Conservation (phyloP, 768 basidiomycete species). For the Dioszegia hungarica region DNA sequence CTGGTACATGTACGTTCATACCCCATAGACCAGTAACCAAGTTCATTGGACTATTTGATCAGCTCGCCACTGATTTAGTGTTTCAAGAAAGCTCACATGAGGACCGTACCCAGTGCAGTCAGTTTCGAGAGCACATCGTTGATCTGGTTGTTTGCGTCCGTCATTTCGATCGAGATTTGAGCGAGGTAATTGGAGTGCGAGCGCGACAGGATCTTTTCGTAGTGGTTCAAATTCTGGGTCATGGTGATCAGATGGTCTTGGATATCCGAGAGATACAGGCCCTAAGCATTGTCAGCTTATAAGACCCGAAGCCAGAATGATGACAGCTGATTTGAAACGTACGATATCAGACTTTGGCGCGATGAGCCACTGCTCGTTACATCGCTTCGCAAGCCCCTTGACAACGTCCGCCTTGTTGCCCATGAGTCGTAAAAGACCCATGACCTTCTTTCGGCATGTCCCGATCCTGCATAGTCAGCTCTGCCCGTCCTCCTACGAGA, state of each 20-base stretch:
- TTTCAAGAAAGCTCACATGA: conserved; percentile 63
- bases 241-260: conserved; percentile 99
- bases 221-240: conserved; percentile 99
- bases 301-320: neutral
- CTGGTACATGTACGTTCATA: conserved; percentile 96
- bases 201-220: conserved; percentile 97
- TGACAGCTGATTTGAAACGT: conserved; percentile 13
- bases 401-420: conserved; percentile 99
- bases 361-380: conserved; percentile 95
- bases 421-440: conserved; percentile 94
- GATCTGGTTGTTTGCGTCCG: conserved; percentile 99
- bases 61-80: neutral
- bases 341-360: conserved; percentile 97
- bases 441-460: conserved; percentile 97
- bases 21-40: conserved; percentile 95
- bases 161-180: conserved; percentile 99
- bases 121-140: conserved; percentile 97
- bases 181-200: conserved; percentile 99
- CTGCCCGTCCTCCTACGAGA: neutral
- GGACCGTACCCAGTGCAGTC: conserved; percentile 93
- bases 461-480: conserved; percentile 64
- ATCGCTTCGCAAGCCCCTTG: conserved; percentile 94
- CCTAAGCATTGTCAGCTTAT: conserved; percentile 55
- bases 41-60: conserved; percentile 54
- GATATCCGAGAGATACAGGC: conserved; percentile 90